A percentile compares a stretch with the other conserved stretches of the same genome.
Evolutionary conservation across 1,139 yeast genomes (phyloP).

Genomic region (Kodamaea fungicola): DNA sequence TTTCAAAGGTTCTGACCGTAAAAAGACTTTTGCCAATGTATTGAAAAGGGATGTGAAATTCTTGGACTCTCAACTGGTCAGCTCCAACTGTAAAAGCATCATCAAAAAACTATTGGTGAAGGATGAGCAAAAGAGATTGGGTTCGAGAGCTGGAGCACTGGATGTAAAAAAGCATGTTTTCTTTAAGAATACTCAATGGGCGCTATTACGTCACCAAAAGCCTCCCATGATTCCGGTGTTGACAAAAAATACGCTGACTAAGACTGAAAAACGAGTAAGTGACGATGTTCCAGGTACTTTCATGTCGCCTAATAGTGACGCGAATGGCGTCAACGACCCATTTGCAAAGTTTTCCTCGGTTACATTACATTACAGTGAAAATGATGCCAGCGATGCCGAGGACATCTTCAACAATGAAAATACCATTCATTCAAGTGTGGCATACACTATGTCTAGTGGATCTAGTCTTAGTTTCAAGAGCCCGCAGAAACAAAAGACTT

Average conservation of each 20-base stretch:
- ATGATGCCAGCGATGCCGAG: conserved; percentile 27
- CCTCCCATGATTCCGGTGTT: conserved; percentile 95
- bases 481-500: conserved; percentile 1
- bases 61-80: conserved; percentile 52
- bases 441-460: conserved; percentile 52
- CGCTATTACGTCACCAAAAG: conserved; percentile 80
- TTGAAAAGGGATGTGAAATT: conserved; percentile 80
- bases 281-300: conserved; percentile 16
- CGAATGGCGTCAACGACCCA: conserved; percentile 54
- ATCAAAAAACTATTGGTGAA: conserved; percentile 80
- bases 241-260: conserved; percentile 46
- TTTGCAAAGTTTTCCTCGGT: conserved; percentile 87
- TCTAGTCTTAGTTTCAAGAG: conserved; percentile 2
- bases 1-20: conserved; percentile 85
- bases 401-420: conserved; percentile 42
- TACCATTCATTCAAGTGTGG: conserved; percentile 60
- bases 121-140: conserved; percentile 84
- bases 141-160: conserved; percentile 91
- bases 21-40: conserved; percentile 84
- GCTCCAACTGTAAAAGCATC: conserved; percentile 73
- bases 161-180: conserved; percentile 89
- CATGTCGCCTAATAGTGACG: conserved; percentile 6
- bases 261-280: conserved; percentile 22
- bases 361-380: conserved; percentile 73
- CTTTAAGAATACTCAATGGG: conserved; percentile 93